Evolutionary conservation across 805 yeast genomes (phyloP).

Genomic region (Starmerella powellii): DNA sequence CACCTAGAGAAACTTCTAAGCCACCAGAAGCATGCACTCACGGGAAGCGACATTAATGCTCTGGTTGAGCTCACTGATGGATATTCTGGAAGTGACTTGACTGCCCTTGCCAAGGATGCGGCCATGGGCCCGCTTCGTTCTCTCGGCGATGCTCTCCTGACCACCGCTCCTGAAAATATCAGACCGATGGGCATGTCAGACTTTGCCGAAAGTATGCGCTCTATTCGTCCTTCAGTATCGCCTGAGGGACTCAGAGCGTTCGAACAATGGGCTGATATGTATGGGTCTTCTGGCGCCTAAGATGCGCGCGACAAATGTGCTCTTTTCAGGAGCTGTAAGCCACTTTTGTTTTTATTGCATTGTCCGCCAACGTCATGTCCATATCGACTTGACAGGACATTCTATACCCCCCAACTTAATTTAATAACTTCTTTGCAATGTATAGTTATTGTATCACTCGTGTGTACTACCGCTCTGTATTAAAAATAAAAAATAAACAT

Average conservation of each 20-base stretch:
- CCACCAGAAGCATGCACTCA: constrained; percentile 59
- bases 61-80: constrained; percentile 61
- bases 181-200: constrained; percentile 64
- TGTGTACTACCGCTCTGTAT: too few species aligned
- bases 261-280: constrained; percentile 78
- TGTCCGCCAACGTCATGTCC: too few species aligned
- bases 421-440: neutral
- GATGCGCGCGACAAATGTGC: too few species aligned
- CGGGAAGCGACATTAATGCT: constrained; percentile 48
- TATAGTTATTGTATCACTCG: too few species aligned
- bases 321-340: too few species aligned
- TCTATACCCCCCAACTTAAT: neutral
- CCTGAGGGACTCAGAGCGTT: constrained; percentile 64
- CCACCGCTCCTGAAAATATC: constrained; percentile 57
- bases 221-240: constrained; percentile 81
- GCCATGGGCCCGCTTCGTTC: constrained; percentile 96
- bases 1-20: constrained; percentile 58
- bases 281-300: constrained; percentile 79
- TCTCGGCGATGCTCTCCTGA: constrained; percentile 69
- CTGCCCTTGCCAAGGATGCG: constrained; percentile 89
- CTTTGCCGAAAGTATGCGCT: constrained; percentile 60
- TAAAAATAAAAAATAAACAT: too few species aligned
- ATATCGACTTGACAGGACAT: too few species aligned
- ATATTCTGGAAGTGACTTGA: constrained; percentile 86
- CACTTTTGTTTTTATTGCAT: too few species aligned